These are phyloP conservation scores for Westerdykella sp. DNA, from an alignment of 2,329 filamentous ascomycete genomes.

Conservation along the genomic window DNA sequence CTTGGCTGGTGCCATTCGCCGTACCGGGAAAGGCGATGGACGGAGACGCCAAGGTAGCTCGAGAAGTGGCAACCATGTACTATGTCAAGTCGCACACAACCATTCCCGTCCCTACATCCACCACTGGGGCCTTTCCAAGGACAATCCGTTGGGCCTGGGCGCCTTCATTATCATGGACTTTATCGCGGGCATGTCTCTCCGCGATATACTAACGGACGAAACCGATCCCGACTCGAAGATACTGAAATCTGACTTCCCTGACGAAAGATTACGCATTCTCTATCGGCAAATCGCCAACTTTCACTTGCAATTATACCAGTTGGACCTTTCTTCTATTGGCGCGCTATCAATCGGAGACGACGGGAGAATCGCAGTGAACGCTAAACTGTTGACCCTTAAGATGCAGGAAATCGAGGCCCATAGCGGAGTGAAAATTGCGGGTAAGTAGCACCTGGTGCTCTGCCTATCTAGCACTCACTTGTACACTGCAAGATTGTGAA, in stretches of 20 bases:
- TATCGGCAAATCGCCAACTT: not conserved
- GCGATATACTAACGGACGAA: conserved; percentile 19
- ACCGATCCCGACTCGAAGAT: conserved; percentile 16
- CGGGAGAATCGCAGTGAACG: too few relatives aligned
- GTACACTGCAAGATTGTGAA: too few relatives aligned
- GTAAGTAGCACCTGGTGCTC: not conserved
- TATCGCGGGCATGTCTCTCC: conserved; percentile 16
- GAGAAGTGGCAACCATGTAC: conserved; percentile 3
- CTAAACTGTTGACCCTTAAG: not conserved
- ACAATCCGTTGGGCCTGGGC: conserved; percentile 14
- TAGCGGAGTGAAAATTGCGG: conserved; percentile 2
- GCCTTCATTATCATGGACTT: conserved; percentile 36
- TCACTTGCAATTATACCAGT: too few relatives aligned
- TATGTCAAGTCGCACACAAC: conserved; percentile 4
- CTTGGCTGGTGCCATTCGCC: conserved; percentile 4
- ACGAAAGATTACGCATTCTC: conserved; percentile 1
- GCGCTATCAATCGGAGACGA: not conserved
- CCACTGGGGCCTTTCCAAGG: conserved; percentile 2
- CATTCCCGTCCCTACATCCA: conserved; percentile 3
- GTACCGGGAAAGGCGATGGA: conserved; percentile 1
- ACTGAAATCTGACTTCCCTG: not conserved
- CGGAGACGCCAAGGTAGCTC: conserved; percentile 3
- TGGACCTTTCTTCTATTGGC: not conserved
- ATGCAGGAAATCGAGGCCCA: conserved; percentile 8
- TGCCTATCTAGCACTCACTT: too few relatives aligned